A percentile compares a stretch with the other conserved stretches of the same genome.
Evolutionary conservation across 257 asterid species (phyloP).

Genomic region (Solanum clarkiae): DNA sequence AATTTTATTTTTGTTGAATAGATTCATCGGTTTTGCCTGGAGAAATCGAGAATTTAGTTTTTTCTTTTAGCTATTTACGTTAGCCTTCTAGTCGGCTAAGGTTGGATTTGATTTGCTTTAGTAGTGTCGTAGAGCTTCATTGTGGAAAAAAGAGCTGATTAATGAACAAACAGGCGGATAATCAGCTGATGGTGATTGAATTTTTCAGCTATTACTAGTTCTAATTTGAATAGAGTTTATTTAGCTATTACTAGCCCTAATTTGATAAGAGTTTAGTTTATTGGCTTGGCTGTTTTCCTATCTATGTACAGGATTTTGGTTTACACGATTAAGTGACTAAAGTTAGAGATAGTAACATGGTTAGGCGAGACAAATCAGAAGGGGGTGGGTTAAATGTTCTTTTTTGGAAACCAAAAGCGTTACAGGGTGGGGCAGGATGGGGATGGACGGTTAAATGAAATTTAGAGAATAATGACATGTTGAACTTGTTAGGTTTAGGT

Average conservation of each 20-base stretch:
- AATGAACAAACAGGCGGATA: neutral
- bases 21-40: neutral
- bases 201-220: neutral
- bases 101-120: too few relatives aligned
- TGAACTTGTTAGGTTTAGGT: neutral
- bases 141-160: too few relatives aligned
- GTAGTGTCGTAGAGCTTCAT: too few relatives aligned
- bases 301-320: neutral
- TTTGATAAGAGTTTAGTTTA: neutral
- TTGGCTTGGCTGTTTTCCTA: neutral
- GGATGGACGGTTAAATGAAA: neutral
- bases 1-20: neutral
- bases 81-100: too few relatives aligned
- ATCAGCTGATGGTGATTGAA: neutral
- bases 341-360: neutral
- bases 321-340: neutral
- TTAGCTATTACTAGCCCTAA: neutral
- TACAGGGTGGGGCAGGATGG: neutral
- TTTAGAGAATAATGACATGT: neutral
- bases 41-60: neutral
- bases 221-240: neutral
- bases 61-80: too few relatives aligned
- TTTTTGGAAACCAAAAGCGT: neutral
- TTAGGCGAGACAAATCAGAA: neutral
- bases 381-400: neutral